Evolutionary conservation across 331 rosid species (phyloP).

Genomic region (Erythrophleum ivorense): DNA sequence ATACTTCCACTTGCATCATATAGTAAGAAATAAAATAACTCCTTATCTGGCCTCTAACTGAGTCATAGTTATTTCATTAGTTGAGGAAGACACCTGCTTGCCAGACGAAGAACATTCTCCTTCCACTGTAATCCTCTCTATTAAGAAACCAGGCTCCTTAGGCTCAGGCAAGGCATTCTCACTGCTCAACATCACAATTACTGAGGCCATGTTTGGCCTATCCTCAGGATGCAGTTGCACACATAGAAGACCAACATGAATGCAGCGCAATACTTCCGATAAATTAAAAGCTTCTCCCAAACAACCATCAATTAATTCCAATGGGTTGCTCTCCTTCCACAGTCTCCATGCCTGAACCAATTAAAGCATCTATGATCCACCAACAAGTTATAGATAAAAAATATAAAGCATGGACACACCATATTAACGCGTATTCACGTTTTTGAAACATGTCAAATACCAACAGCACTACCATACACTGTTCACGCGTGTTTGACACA

Average conservation of each 20-base stretch:
- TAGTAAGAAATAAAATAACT: not conserved
- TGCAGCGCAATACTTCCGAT: constrained; percentile 32
- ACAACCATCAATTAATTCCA: constrained; percentile 40
- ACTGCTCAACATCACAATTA: too few relatives aligned
- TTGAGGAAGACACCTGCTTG: constrained; percentile 28
- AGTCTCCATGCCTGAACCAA: constrained; percentile 53
- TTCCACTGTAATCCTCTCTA: too few relatives aligned
- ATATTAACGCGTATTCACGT: too few relatives aligned
- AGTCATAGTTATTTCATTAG: constrained; percentile 32
- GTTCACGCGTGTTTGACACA: too few relatives aligned
- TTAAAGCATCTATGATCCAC: not conserved
- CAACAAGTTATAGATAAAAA: not conserved
- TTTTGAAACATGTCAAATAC: too few relatives aligned
- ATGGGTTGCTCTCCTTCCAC: constrained; percentile 43
- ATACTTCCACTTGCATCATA: not conserved
- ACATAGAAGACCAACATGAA: too few relatives aligned
- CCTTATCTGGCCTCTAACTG: constrained; percentile 45
- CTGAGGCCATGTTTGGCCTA: too few relatives aligned
- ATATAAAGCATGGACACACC: too few relatives aligned
- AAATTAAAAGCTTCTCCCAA: constrained; percentile 15
- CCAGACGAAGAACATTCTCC: constrained; percentile 30
- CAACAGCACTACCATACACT: too few relatives aligned
- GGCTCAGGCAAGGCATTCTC: too few relatives aligned
- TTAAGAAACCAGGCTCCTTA: too few relatives aligned
- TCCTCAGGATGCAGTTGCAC: too few relatives aligned